Conservation (phyloP, 352 stramenopile genomes). For the Phytophthora ohioensis region DNA sequence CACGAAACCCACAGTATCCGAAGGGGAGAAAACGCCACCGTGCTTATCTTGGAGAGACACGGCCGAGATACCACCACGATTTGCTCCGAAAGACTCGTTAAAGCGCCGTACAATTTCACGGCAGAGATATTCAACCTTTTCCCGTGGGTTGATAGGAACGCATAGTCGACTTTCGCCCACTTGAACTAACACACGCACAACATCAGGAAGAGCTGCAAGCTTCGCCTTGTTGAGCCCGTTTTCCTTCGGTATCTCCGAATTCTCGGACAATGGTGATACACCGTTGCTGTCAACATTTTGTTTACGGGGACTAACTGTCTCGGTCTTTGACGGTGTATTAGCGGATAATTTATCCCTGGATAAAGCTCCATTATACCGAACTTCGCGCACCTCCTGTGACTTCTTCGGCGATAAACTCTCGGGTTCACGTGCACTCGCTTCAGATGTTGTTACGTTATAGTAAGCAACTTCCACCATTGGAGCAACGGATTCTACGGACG, state of each 20-base stretch:
- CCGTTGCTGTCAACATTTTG: not conserved
- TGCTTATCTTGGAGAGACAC: slow-evolving; percentile 67
- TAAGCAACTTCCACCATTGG: slow-evolving; percentile 24
- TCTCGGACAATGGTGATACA: not conserved
- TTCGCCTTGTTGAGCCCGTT: slow-evolving; percentile 22
- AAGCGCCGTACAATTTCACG: slow-evolving; percentile 65
- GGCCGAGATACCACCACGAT: slow-evolving; percentile 35
- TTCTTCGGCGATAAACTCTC: not conserved
- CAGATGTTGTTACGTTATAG: slow-evolving; percentile 16
- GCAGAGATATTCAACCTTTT: slow-evolving; percentile 54
- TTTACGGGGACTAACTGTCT: not conserved
- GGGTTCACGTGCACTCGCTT: not conserved
- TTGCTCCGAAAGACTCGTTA: slow-evolving; percentile 61
- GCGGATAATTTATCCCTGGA: not conserved
- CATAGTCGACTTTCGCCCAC: slow-evolving; percentile 60
- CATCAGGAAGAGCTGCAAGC: slow-evolving; percentile 38
- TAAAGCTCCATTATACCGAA: not conserved
- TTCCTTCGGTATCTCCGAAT: slow-evolving; percentile 4
- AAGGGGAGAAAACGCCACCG: slow-evolving; percentile 60
- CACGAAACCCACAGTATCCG: slow-evolving; percentile 54
- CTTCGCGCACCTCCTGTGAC: slow-evolving; percentile 9
- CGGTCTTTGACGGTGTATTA: not conserved
- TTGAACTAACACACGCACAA: slow-evolving; percentile 67
- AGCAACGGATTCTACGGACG: slow-evolving; percentile 19
- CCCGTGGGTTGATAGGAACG: slow-evolving; percentile 63